These are phyloP conservation scores for Phyllostachys edulis DNA, from an alignment of 176 grass and related monocot genomes.

Conservation along the genomic window DNA sequence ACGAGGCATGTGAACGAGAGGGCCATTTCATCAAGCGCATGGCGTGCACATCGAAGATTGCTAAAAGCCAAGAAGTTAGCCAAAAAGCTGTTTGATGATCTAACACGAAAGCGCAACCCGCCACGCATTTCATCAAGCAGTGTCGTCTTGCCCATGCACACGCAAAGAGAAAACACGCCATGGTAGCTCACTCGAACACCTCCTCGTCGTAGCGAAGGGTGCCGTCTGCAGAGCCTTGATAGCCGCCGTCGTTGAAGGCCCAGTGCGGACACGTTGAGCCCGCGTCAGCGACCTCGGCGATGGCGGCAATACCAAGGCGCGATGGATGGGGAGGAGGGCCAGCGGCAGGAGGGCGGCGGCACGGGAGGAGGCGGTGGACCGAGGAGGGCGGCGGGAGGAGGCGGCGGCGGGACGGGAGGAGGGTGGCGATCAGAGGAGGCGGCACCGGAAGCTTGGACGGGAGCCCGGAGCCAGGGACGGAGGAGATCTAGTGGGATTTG, in stretches of 20 bases:
- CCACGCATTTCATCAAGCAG: constrained; percentile 32
- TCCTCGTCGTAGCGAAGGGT: constrained; percentile 59
- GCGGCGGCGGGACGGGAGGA: too few relatives aligned
- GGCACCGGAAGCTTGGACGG: too few relatives aligned
- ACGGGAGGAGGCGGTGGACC: too few relatives aligned
- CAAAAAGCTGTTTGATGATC: not conserved
- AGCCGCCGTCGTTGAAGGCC: too few relatives aligned
- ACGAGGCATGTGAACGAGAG: not conserved
- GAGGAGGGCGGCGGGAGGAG: too few relatives aligned
- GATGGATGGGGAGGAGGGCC: too few relatives aligned
- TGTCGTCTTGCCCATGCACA: not conserved
- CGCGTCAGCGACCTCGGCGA: constrained; percentile 41
- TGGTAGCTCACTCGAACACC: constrained; percentile 46
- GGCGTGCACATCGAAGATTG: not conserved
- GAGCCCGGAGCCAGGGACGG: too few relatives aligned
- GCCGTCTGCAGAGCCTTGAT: too few relatives aligned
- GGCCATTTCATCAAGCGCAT: not conserved
- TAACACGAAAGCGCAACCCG: not conserved
- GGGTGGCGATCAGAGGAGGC: too few relatives aligned
- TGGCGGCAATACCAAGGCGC: too few relatives aligned
- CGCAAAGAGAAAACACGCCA: not conserved
- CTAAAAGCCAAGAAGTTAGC: not conserved
- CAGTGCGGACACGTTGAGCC: constrained; percentile 86
- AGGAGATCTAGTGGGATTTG: too few relatives aligned
- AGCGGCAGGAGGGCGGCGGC: too few relatives aligned